Conservation (phyloP, 306 rosid species). For the Gastrolobium bilobum region DNA sequence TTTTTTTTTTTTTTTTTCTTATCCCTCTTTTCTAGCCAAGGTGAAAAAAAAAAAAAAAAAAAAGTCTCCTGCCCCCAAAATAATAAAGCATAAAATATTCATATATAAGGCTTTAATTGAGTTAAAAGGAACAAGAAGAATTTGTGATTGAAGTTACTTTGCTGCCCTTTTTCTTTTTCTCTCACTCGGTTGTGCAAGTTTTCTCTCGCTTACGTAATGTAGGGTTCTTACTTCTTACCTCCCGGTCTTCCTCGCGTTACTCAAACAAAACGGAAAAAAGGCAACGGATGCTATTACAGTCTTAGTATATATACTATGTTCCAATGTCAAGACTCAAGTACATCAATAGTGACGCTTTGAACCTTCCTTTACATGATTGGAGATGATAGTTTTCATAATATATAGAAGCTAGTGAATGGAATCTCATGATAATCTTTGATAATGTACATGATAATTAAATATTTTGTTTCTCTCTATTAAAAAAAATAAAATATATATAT, state of each 20-base stretch:
- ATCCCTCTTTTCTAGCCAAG: conserved; percentile 25
- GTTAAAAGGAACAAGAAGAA: conserved; percentile 47
- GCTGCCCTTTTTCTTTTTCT: conserved; percentile 48
- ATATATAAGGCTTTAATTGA: conserved; percentile 56
- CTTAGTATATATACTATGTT: background rate
- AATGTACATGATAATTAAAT: background rate
- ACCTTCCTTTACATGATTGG: background rate
- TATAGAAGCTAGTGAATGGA: background rate
- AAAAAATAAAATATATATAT: too few species aligned
- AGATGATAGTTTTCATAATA: background rate
- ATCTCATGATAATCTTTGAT: background rate
- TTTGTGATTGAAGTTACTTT: conserved; percentile 51
- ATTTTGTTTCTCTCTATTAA: background rate
- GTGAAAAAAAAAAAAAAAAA: conserved; percentile 19
- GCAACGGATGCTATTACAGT: too few species aligned
- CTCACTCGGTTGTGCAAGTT: background rate
- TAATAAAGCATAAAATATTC: conserved; percentile 13
- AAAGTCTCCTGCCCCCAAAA: conserved; percentile 24
- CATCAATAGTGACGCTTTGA: background rate
- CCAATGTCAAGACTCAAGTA: background rate
- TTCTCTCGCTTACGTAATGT: background rate
- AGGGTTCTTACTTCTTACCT: background rate
- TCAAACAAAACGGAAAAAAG: background rate
- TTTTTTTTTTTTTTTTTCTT: background rate
- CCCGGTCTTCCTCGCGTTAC: background rate